These are phyloP conservation scores for Paecilomyces dactylethromorphus DNA, from an alignment of 2,329 filamentous ascomycete species.

Conservation along the genomic window DNA sequence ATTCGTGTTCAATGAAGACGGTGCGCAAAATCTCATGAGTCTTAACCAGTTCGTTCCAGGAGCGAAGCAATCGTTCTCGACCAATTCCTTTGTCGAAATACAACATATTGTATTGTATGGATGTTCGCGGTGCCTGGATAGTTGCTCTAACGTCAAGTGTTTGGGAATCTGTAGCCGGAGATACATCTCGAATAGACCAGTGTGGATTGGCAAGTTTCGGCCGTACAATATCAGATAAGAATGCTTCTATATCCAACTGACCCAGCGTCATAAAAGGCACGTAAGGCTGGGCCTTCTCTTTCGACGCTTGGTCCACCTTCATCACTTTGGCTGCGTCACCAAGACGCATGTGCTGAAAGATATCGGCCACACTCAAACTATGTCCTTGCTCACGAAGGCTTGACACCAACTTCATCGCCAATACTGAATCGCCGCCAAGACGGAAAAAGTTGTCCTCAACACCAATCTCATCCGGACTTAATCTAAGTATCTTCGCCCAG, in stretches of 20 bases:
- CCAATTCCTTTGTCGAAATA: slow-evolving; percentile 43
- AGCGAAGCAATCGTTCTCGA: slow-evolving; percentile 34
- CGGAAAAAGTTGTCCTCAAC: slow-evolving; percentile 55
- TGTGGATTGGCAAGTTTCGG: slow-evolving; percentile 42
- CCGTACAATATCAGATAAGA: slow-evolving; percentile 41
- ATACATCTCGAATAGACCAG: slow-evolving; percentile 49
- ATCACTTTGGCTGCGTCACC: slow-evolving; percentile 49
- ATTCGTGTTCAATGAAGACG: slow-evolving; percentile 51
- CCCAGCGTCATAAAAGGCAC: not conserved
- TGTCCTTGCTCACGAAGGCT: slow-evolving; percentile 37
- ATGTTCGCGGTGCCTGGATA: slow-evolving; percentile 51
- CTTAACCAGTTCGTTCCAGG: slow-evolving; percentile 43
- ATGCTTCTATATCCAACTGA: slow-evolving; percentile 16
- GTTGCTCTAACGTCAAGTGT: slow-evolving; percentile 55
- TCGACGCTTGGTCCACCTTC: slow-evolving; percentile 28
- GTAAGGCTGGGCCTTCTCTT: slow-evolving; percentile 1
- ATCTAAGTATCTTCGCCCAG: slow-evolving; percentile 21
- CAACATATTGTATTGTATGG: not conserved
- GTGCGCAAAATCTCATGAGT: slow-evolving; percentile 59
- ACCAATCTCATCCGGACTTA: slow-evolving; percentile 38
- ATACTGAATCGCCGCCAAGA: slow-evolving; percentile 55
- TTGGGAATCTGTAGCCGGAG: slow-evolving; percentile 54
- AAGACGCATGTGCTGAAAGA: slow-evolving; percentile 42
- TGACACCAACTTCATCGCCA: slow-evolving; percentile 52
- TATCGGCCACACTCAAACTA: slow-evolving; percentile 41